Conservation (phyloP, 192 early-diverging fungal genomes). For the Umbelopsis ramanniana region DNA sequence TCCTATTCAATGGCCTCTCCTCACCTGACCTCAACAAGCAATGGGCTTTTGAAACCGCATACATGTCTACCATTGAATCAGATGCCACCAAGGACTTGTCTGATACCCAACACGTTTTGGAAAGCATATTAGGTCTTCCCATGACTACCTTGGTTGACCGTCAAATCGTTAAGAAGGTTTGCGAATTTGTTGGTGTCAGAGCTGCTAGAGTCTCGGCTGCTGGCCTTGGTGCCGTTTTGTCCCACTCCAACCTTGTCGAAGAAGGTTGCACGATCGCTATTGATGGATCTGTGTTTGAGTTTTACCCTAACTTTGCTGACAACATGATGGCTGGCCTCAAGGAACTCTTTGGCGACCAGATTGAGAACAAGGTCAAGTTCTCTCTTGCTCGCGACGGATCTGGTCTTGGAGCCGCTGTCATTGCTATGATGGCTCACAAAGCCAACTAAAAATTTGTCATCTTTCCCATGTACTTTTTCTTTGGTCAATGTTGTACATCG, state of each 20-base stretch:
- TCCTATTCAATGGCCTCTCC: conserved; percentile 70
- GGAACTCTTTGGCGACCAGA: conserved; percentile 72
- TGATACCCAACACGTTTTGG: conserved; percentile 64
- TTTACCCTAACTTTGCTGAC: conserved; percentile 80
- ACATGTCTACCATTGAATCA: conserved; percentile 63
- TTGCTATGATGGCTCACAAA: conserved; percentile 51
- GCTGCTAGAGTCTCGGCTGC: conserved; percentile 76
- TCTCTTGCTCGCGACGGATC: conserved; percentile 74
- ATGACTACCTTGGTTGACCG: conserved; percentile 71
- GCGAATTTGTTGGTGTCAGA: conserved; percentile 75
- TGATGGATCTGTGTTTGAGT: conserved; percentile 84
- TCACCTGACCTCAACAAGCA: conserved; percentile 60
- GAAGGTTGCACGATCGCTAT: conserved; percentile 70
- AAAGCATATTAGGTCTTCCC: conserved; percentile 62
- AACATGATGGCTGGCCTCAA: conserved; percentile 68
- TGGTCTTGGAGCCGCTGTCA: conserved; percentile 70
- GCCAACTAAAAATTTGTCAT: not conserved
- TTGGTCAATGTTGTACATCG: not conserved
- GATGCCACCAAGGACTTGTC: conserved; percentile 65
- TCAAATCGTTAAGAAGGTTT: conserved; percentile 74
- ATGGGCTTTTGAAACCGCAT: conserved; percentile 67
- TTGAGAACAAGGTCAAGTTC: conserved; percentile 64
- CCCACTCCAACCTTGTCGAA: conserved; percentile 1
- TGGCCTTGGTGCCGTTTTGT: conserved; percentile 32
- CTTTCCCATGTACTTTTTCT: not conserved